phyloP scores from a whole-genome alignment of 2,329 filamentous ascomycete genomes.

The Lachnellula suecica region DNA sequence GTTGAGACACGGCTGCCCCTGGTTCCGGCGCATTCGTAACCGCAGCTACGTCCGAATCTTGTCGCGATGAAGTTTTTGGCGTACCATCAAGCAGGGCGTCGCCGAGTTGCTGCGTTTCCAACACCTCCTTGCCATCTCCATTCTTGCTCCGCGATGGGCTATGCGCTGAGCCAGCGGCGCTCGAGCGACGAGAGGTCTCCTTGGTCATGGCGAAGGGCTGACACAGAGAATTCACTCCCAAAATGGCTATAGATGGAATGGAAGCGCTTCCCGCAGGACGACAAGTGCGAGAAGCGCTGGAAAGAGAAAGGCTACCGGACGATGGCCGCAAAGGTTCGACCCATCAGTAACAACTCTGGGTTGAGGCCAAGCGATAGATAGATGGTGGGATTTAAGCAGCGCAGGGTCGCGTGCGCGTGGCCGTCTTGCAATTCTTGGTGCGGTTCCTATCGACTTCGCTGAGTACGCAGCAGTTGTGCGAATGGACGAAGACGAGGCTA shows the following conservation, averaged over 20 bases:
- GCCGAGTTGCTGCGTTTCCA: constrained; percentile 13
- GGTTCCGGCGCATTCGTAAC: constrained; percentile 14
- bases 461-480: not conserved
- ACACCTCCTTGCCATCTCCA: constrained; percentile 11
- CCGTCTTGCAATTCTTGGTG: not conserved
- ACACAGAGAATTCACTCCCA: constrained; percentile 6
- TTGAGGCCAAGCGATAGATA: not conserved
- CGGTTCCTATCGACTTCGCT: not conserved
- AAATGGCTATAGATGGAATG: constrained; percentile 7
- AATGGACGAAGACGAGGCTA: not conserved
- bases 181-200: constrained; percentile 27
- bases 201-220: constrained; percentile 27
- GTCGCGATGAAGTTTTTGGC: constrained; percentile 4
- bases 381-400: not conserved
- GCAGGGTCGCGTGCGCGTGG: not conserved
- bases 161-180: constrained; percentile 21
- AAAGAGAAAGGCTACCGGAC: constrained; percentile 31
- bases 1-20: constrained; percentile 36
- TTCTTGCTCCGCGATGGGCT: constrained; percentile 18
- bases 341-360: constrained; percentile 26
- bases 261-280: constrained; percentile 33
- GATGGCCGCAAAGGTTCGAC: constrained; percentile 23
- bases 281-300: constrained; percentile 32
- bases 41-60: constrained; percentile 12
- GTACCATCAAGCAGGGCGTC: constrained; percentile 10